Evolutionary conservation across 805 yeast genomes (phyloP).

Genomic region (Candida multigemmis): DNA sequence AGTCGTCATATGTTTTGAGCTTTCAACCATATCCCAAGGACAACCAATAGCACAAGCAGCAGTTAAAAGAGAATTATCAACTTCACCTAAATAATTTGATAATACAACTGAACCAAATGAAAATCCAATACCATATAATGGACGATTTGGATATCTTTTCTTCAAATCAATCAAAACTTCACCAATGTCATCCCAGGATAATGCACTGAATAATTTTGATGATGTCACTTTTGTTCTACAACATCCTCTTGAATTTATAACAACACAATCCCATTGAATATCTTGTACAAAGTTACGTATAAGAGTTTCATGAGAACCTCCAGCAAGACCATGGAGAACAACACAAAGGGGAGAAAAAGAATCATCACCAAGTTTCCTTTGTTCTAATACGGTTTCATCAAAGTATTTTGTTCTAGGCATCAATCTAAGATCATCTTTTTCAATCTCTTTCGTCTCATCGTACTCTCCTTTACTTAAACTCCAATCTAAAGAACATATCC

Average conservation of each 20-base stretch:
- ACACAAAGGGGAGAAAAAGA: slow-evolving; percentile 49
- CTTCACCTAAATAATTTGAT: slow-evolving; percentile 57
- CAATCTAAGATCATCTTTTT: slow-evolving; percentile 21
- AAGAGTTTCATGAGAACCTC: slow-evolving; percentile 78
- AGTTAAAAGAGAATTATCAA: slow-evolving; percentile 19
- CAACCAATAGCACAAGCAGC: slow-evolving; percentile 53
- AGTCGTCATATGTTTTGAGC: slow-evolving; percentile 33
- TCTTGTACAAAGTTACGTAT: slow-evolving; percentile 49
- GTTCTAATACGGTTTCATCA: slow-evolving; percentile 34
- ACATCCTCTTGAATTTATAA: slow-evolving; percentile 71
- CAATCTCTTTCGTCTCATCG: slow-evolving; percentile 11
- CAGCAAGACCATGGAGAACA: slow-evolving; percentile 69
- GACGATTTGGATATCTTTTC: slow-evolving; percentile 44
- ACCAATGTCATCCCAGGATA: slow-evolving; percentile 64
- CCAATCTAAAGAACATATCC: slow-evolving; percentile 69
- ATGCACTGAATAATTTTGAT: slow-evolving; percentile 61
- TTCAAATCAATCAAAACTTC: slow-evolving; percentile 44
- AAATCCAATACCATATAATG: slow-evolving; percentile 66
- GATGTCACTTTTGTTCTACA: slow-evolving; percentile 60
- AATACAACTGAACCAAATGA: slow-evolving; percentile 73
- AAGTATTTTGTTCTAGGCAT: slow-evolving; percentile 49
- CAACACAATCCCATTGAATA: slow-evolving; percentile 54
- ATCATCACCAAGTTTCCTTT: slow-evolving; percentile 9
- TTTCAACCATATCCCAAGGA: slow-evolving; percentile 66
- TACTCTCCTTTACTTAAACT: slow-evolving; percentile 33